Evolutionary conservation across 23 red algal species (phyloP).

Genomic region (Cyanidioschyzon merolae): DNA sequence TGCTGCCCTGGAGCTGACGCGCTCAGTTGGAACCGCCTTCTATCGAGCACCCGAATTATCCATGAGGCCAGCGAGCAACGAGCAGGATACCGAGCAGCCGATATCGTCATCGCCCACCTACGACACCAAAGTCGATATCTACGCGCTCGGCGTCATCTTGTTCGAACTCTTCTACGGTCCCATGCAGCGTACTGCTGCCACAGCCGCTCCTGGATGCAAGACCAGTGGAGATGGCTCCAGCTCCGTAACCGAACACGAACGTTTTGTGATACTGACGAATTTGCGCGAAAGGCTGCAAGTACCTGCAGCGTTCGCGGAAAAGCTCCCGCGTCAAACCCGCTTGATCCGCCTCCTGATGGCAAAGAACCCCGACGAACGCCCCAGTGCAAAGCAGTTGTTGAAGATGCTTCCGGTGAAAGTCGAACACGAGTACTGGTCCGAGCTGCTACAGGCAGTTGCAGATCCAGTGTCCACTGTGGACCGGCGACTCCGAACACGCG

Average conservation of each 20-base stretch:
- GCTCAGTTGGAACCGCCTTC: not conserved
- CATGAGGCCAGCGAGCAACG: not conserved
- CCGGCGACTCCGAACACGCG: not conserved
- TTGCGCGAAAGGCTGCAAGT: not conserved
- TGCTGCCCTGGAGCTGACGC: not conserved
- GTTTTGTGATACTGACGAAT: slow-evolving; percentile 17
- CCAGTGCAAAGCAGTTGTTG: slow-evolving; percentile 12
- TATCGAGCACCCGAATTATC: slow-evolving; percentile 9
- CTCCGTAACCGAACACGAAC: slow-evolving; percentile 15
- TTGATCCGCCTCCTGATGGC: slow-evolving; percentile 14
- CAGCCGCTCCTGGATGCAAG: not conserved
- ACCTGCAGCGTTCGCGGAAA: not conserved
- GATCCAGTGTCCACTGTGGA: not conserved
- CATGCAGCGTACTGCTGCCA: not conserved
- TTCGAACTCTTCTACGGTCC: slow-evolving; percentile 25
- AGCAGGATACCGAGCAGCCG: not conserved
- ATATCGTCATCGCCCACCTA: slow-evolving; percentile 6
- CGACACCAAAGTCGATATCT: slow-evolving; percentile 34
- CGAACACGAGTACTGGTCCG: slow-evolving; percentile 1
- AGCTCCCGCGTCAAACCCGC: slow-evolving; percentile 15
- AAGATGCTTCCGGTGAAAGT: slow-evolving; percentile 1
- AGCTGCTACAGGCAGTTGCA: not conserved
- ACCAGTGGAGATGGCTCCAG: not conserved
- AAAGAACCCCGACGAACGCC: slow-evolving; percentile 10
- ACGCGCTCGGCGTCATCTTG: slow-evolving; percentile 20